Evolutionary conservation across 192 early-diverging fungal genomes (phyloP), one percentile per base, ranked within the genome.

Genomic region (Coemansia reversa): DNA sequence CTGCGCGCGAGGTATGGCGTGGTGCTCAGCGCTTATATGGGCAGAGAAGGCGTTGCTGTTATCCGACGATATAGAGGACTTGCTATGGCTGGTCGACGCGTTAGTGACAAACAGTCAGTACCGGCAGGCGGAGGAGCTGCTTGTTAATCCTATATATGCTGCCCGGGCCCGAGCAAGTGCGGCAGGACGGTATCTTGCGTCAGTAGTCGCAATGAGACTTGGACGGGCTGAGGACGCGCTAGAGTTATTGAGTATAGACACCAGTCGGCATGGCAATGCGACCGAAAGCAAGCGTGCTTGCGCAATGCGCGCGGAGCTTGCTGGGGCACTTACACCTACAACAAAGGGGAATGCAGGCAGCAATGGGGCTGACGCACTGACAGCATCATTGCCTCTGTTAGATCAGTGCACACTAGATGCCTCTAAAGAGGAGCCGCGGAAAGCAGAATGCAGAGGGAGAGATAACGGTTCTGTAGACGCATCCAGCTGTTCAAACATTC

Each of bases 21-120:
- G 79, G 73, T 65, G 73, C 58, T 75, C 79, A 12, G 69, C 79
- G 0, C 66, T 81, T 27, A 62, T 81, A 1, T 81, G 79, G 79
- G 79, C 66, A 2, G 79, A 81, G 29, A 81, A 81, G 60, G 60
- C 66, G 3, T 52, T 75, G 25, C 35, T 81, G 12, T 33, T 81
- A 18, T 69, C 79, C 0, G 66, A 51, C 45, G 62, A 58, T 35
- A 61, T 55, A 5, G 72, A 74, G 14, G 79, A 81, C 27, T 29
- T 81, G 30, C 61, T 81, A 1, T 81, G 79, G 79, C 60, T 81
- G 9, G 70, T 63, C 16, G 74, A 81, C 35, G 79, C 79, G 7
- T 60, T 81, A 12, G 79, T 81, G 33, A 76, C 79, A 8, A 81
- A 81, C 28, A 74, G 79, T 1, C 79, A 81, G 62, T 81, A 75